Conservation (phyloP, 495 filamentous ascomycete genomes). For the Cetradonia linearis region DNA sequence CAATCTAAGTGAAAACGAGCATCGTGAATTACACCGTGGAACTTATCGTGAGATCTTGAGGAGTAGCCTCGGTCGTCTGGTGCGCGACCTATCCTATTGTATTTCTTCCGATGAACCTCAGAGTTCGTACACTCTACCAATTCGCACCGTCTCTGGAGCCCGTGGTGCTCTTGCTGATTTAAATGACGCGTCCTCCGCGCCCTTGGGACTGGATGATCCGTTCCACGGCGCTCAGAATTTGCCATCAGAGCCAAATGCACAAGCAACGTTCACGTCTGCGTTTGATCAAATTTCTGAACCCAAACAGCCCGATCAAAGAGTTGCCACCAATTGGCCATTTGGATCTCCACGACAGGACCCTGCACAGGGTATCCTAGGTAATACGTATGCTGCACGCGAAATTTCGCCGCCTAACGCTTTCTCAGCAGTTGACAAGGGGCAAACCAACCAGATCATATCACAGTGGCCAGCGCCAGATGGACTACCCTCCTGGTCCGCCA, state of each 20-base stretch:
- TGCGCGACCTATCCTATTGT: neutral
- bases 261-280: neutral
- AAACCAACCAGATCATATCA: neutral
- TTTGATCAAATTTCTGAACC: neutral
- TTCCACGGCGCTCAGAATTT: neutral
- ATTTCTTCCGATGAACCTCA: neutral
- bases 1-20: neutral
- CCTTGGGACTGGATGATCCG: neutral
- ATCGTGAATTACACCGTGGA: neutral
- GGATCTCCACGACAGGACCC: neutral
- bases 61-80: neutral
- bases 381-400: too few relatives aligned
- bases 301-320: neutral
- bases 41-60: slow-evolving; percentile 5
- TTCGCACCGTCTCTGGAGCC: neutral
- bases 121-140: neutral
- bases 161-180: neutral
- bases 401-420: too few relatives aligned
- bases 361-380: neutral
- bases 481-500: neutral
- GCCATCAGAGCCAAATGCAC: neutral
- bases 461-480: neutral
- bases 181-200: neutral
- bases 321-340: neutral
- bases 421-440: neutral